Evolutionary conservation across 2,329 filamentous ascomycete species (phyloP).

Genomic region (Pseudocercospora musae): DNA sequence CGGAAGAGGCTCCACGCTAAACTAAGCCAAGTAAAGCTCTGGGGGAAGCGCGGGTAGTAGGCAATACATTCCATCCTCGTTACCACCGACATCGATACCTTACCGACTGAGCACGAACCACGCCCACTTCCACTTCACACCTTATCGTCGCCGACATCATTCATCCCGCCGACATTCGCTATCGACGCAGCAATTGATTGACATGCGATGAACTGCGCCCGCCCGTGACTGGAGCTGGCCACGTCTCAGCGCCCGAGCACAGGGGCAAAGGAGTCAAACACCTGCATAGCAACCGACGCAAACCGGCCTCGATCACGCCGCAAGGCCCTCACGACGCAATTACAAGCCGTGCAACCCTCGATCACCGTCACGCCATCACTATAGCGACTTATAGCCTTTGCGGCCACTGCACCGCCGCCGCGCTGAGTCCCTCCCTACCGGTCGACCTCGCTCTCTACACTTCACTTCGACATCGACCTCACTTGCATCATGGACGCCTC

Average conservation of each 20-base stretch:
- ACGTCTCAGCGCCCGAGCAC: constrained; percentile 3
- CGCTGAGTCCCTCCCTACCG: not conserved
- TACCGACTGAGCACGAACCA: not conserved
- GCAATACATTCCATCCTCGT: not conserved
- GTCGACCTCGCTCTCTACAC: not conserved
- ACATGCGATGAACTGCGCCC: not conserved
- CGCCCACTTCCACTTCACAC: not conserved
- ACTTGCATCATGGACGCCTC: constrained; percentile 14
- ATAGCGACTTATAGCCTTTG: not conserved
- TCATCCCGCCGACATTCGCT: not conserved
- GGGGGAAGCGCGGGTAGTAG: not conserved
- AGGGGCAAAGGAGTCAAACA: constrained; percentile 1
- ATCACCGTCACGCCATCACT: not conserved
- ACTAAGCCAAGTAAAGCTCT: not conserved
- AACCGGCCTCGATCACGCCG: not conserved
- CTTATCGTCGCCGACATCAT: not conserved
- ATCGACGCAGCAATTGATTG: not conserved
- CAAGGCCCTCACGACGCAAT: constrained; percentile 4
- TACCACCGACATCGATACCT: not conserved
- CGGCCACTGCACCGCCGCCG: not conserved
- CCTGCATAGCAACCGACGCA: constrained; percentile 8
- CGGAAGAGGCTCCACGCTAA: not conserved
- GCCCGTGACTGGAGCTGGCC: not conserved
- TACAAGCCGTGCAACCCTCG: constrained; percentile 1
- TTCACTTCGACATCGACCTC: not conserved